phyloP scores from a whole-genome alignment of 352 stramenopile species.

The Albugo candida region DNA sequence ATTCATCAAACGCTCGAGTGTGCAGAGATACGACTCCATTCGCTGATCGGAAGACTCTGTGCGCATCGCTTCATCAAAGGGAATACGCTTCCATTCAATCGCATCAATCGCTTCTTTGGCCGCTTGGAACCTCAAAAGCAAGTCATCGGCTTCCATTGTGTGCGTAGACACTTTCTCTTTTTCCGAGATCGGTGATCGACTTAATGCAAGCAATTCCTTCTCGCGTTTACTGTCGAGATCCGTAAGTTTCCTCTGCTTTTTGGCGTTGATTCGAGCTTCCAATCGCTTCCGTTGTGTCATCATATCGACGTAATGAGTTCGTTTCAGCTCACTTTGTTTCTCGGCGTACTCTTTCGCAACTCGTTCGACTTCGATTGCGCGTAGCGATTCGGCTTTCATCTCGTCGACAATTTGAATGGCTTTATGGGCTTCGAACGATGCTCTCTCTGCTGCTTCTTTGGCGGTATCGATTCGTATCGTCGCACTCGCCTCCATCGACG shows the following conservation, averaged over 20 bases:
- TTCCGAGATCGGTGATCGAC: too few relatives aligned
- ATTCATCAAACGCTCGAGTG: too few relatives aligned
- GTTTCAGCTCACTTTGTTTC: slow-evolving; percentile 29
- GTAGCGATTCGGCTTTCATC: slow-evolving; percentile 12
- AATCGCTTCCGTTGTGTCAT: slow-evolving; percentile 45
- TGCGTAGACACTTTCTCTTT: too few relatives aligned
- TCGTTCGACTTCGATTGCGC: slow-evolving; percentile 29
- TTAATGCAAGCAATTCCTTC: not conserved
- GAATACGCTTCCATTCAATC: too few relatives aligned
- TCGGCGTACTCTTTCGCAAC: slow-evolving; percentile 41
- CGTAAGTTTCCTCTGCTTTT: slow-evolving; percentile 51
- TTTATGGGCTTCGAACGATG: slow-evolving; percentile 17
- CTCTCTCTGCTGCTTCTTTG: slow-evolving; percentile 7
- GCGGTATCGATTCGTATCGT: slow-evolving; percentile 1
- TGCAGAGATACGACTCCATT: too few relatives aligned
- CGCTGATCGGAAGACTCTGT: too few relatives aligned
- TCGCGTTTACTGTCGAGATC: slow-evolving; percentile 9
- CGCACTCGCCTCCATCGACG: not conserved
- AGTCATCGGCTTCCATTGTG: too few relatives aligned
- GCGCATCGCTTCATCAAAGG: too few relatives aligned
- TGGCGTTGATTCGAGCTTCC: slow-evolving; percentile 41
- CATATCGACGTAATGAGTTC: slow-evolving; percentile 35
- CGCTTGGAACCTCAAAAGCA: too few relatives aligned
- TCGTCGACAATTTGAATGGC: slow-evolving; percentile 9
- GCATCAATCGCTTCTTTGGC: too few relatives aligned